These are phyloP conservation scores for Lasiodiplodia theobromae DNA, from an alignment of 2,329 filamentous ascomycete genomes.

Conservation along the genomic window DNA sequence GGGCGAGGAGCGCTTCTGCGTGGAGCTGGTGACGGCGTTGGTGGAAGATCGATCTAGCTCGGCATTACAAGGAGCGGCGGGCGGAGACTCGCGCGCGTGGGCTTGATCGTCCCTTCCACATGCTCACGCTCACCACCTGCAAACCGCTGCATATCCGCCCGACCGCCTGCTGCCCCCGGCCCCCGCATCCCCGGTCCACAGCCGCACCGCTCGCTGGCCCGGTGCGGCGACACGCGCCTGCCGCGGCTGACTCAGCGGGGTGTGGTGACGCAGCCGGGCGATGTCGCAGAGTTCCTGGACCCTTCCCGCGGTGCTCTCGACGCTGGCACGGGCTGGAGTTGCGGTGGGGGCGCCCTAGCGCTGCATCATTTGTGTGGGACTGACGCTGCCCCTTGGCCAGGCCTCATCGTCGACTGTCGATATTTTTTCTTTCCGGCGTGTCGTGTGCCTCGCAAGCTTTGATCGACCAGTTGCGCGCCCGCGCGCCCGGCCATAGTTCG, in stretches of 20 bases:
- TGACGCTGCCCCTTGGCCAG: constrained; percentile 22
- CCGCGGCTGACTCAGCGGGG: constrained; percentile 7
- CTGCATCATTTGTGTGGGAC: constrained; percentile 25
- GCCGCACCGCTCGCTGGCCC: constrained; percentile 4
- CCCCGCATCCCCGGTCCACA: constrained; percentile 4
- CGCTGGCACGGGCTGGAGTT: background rate
- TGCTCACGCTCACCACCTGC: constrained; percentile 1
- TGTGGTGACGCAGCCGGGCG: constrained; percentile 9
- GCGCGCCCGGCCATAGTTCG: constrained; percentile 26
- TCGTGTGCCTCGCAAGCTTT: constrained; percentile 26
- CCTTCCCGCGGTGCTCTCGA: constrained; percentile 5
- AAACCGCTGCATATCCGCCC: constrained; percentile 3
- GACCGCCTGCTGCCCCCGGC: constrained; percentile 8
- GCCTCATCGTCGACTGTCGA: background rate
- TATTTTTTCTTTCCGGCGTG: constrained; percentile 20
- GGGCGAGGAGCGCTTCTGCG: background rate
- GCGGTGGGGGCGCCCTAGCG: constrained; percentile 5
- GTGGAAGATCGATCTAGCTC: constrained; percentile 29
- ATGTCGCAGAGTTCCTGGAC: background rate
- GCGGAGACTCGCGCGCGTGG: constrained; percentile 20
- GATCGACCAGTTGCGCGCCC: constrained; percentile 17
- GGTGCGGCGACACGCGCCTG: constrained; percentile 11
- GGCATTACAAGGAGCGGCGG: constrained; percentile 26
- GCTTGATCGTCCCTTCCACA: constrained; percentile 24
- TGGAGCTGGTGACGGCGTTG: constrained; percentile 22